These are phyloP conservation scores for Pleodorina starrii DNA, from an alignment of 139 green algal species.

Conservation along the genomic window DNA sequence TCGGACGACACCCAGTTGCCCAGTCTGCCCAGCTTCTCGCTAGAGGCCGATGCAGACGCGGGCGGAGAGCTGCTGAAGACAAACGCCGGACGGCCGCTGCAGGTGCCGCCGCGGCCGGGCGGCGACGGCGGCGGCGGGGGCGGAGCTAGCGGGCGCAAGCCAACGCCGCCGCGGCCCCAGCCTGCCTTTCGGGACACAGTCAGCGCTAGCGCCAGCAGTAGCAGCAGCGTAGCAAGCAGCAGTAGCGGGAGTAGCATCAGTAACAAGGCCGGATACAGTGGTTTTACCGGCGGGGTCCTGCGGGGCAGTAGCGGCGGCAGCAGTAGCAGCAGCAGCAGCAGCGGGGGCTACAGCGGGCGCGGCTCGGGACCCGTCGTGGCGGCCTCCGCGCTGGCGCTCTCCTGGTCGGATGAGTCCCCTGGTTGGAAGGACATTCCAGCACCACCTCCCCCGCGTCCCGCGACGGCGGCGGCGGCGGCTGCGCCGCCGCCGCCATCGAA, in stretches of 20 bases:
- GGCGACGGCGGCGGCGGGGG: not conserved
- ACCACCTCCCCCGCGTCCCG: not conserved
- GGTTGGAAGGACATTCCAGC: slow-evolving; percentile 40
- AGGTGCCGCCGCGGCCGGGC: slow-evolving; percentile 12
- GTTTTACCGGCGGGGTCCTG: not conserved
- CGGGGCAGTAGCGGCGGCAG: slow-evolving; percentile 30
- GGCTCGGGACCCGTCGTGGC: slow-evolving; percentile 11
- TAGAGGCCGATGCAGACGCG: not conserved
- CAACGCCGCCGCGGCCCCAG: slow-evolving; percentile 25
- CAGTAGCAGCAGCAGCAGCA: slow-evolving; percentile 22
- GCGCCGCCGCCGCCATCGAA: too few relatives aligned
- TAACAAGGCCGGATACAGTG: not conserved
- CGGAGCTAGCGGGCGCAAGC: not conserved
- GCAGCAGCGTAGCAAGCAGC: not conserved
- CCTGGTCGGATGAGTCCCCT: slow-evolving; percentile 34
- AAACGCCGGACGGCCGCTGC: slow-evolving; percentile 26
- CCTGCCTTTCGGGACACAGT: not conserved
- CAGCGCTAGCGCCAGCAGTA: not conserved
- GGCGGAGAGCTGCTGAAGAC: slow-evolving; percentile 33
- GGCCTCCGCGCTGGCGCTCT: slow-evolving; percentile 23
- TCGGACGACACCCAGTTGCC: slow-evolving; percentile 31
- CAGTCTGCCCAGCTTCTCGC: not conserved
- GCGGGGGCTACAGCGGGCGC: not conserved
- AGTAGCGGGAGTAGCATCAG: not conserved
- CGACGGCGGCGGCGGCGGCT: not conserved